Percentiles rank a stretch among this genome's conserved stretches.
These are phyloP conservation scores for Fusarium nematophilum DNA, from an alignment of 2,329 filamentous ascomycete species.

Conservation along the genomic window DNA sequence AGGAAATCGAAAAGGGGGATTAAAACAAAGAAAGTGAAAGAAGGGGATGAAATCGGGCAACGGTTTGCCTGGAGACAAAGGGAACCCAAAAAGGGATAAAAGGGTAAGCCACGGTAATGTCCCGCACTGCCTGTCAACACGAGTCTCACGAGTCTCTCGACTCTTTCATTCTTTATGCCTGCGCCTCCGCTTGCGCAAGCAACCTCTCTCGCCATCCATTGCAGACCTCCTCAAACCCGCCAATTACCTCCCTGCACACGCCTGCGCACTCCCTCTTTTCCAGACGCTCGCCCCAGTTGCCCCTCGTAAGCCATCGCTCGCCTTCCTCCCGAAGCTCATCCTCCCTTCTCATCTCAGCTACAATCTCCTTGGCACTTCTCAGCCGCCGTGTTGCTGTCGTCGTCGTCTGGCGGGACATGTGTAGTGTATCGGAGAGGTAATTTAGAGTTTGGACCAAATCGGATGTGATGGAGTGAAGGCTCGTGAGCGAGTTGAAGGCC, in stretches of 20 bases:
- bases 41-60: slow-evolving; percentile 16
- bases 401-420: slow-evolving; percentile 92
- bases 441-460: slow-evolving; percentile 84
- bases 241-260: slow-evolving; percentile 88
- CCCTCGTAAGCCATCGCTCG: slow-evolving; percentile 81
- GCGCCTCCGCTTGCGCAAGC: slow-evolving; percentile 70
- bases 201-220: slow-evolving; percentile 84
- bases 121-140: slow-evolving; percentile 23
- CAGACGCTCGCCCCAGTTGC: slow-evolving; percentile 84
- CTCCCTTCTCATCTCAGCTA: slow-evolving; percentile 86
- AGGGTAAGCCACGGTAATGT: slow-evolving; percentile 16
- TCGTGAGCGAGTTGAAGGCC: slow-evolving; percentile 73
- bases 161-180: slow-evolving; percentile 45
- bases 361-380: slow-evolving; percentile 83
- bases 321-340: slow-evolving; percentile 86
- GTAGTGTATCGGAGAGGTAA: slow-evolving; percentile 88
- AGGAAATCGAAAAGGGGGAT: slow-evolving; percentile 14
- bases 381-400: slow-evolving; percentile 83
- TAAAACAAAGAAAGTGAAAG: slow-evolving; percentile 7
- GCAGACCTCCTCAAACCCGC: slow-evolving; percentile 92
- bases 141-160: slow-evolving; percentile 4
- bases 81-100: slow-evolving; percentile 6
- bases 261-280: slow-evolving; percentile 82
- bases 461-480: slow-evolving; percentile 75
- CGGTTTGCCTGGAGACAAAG: slow-evolving; percentile 10